phyloP scores from a whole-genome alignment of 495 filamentous ascomycete species.

The Penicillium canescens region DNA sequence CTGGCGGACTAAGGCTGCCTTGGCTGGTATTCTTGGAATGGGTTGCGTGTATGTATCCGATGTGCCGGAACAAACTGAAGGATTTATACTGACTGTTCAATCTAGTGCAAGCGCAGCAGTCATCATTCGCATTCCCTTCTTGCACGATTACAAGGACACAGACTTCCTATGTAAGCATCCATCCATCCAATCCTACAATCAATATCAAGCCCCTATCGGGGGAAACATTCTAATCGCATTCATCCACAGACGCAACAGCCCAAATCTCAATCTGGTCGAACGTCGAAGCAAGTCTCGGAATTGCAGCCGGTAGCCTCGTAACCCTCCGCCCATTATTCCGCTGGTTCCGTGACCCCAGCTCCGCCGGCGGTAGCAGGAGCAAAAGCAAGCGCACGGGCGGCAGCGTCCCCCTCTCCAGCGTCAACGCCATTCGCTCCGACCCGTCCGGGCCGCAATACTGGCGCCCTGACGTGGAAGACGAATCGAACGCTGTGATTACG shows the following conservation, averaged over 20 bases:
- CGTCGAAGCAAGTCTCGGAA: constrained; percentile 47
- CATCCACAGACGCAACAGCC: constrained; percentile 35
- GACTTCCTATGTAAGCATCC: constrained; percentile 35
- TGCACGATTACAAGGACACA: constrained; percentile 26
- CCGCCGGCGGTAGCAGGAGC: constrained; percentile 18
- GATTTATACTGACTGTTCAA: neutral
- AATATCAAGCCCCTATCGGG: neutral
- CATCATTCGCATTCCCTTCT: constrained; percentile 39
- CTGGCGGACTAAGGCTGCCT: constrained; percentile 32
- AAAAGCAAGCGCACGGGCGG: constrained; percentile 27
- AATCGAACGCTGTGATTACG: constrained; percentile 28
- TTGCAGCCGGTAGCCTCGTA: constrained; percentile 47
- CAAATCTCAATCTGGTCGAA: constrained; percentile 49
- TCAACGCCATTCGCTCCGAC: constrained; percentile 23
- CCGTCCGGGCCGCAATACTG: constrained; percentile 30
- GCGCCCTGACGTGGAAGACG: constrained; percentile 34
- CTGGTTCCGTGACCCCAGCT: constrained; percentile 41
- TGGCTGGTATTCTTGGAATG: constrained; percentile 41
- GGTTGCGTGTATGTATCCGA: constrained; percentile 38
- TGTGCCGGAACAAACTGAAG: neutral
- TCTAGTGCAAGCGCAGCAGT: constrained; percentile 38
- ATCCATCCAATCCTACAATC: neutral
- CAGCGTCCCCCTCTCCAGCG: constrained; percentile 36
- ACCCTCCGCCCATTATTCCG: constrained; percentile 51
- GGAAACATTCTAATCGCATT: constrained; percentile 12